Base-by-base conservation (phyloP, 1,284 basidiomycete genomes). In the Tetrapyrgos nigripes region DNA sequence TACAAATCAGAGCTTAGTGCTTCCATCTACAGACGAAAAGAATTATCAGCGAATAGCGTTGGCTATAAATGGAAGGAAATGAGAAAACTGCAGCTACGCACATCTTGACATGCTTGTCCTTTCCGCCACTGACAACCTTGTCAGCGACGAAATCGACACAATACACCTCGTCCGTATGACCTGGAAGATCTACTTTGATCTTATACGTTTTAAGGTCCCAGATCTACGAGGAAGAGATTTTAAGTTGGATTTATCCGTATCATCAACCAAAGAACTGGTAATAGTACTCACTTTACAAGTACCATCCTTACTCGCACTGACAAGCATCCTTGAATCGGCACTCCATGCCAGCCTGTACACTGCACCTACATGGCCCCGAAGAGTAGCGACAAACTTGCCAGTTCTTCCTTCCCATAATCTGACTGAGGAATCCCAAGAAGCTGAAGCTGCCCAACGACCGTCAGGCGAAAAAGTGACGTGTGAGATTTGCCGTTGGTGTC, bases 91-190 rank as follows among this genome's bases (percentile, higher is more conserved):
- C 45, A 28, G 50, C 27, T 26, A 74, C 85, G 57, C 66, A 90
- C 89, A 91, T 91, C 74, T 92, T 92, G 2, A 92, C 81, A 21
- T 81, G 85, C 48, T 82, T 78, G 72, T 92, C 91, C 35, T 85
- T 76, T 31, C 97, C 97, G 13, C 96, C 97, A 71, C 94, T 97
- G 61, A 98, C 96, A 29, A 98, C 87, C 74, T 98, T 98, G 78
- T 99, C 97, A 1, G 96, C 97, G 1, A 97, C 94, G 70, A 97
- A 97, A 73, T 97, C 96, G 21, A 99, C 97, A 70, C 97, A 99
- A 77, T 98, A 98, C 26, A 99, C 97, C 73, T 99, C 97, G 69
- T 99, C 97, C 0, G 92, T 93, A 71, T 99, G 97, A 3, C 97
- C 97, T 0, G 96, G 94, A 24, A 99, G 83, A 73, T 99, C 97